A percentile compares a stretch with the other conserved stretches of the same genome.
Conservation (phyloP, 176 grass and related monocot genomes). For the Typha latifolia region DNA sequence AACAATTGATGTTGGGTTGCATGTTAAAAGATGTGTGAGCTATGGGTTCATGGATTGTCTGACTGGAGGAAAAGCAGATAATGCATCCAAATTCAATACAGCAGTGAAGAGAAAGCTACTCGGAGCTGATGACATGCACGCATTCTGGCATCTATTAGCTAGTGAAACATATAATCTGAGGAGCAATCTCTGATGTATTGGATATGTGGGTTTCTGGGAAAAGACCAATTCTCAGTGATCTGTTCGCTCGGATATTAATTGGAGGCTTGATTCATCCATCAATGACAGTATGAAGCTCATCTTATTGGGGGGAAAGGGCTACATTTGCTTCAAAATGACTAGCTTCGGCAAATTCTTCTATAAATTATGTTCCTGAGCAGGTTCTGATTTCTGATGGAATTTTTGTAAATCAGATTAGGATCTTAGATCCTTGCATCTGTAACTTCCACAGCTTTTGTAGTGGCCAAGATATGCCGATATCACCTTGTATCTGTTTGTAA, state of each 20-base stretch:
- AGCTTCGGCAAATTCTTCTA: background rate
- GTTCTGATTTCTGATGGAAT: background rate
- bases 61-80: background rate
- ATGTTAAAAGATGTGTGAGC: background rate
- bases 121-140: background rate
- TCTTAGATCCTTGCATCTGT: background rate
- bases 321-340: background rate
- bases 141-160: background rate
- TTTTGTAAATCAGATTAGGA: conserved; percentile 9
- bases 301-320: background rate
- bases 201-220: background rate
- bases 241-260: background rate
- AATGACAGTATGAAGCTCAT: no score
- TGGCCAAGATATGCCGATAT: background rate
- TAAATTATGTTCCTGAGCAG: background rate
- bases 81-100: background rate
- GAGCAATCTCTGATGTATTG: background rate
- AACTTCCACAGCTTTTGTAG: background rate
- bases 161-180: no score
- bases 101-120: no score
- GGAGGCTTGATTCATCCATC: background rate
- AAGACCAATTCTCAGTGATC: background rate
- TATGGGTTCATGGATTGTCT: background rate
- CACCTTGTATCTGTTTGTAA: conserved; percentile 4
- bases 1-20: background rate